These are phyloP conservation scores for Rhodofomes roseus DNA, from an alignment of 1,284 basidiomycete species.

Conservation along the genomic window DNA sequence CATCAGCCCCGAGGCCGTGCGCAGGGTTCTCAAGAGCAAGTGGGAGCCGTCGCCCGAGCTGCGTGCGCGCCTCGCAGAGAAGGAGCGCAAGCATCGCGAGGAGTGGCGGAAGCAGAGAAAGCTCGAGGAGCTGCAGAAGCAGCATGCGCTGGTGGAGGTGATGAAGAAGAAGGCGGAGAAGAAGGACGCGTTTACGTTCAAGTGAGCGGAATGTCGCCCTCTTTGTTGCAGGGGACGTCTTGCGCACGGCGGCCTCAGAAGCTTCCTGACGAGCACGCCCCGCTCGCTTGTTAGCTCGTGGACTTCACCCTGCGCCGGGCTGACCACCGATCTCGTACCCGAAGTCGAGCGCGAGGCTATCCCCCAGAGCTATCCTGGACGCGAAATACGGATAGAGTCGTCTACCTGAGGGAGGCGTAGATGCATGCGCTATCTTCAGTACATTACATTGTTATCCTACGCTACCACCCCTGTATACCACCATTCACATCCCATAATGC, in stretches of 20 bases:
- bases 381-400: too few species aligned
- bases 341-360: not conserved
- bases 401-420: too few species aligned
- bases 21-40: constrained; percentile 78
- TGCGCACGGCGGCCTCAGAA: too few species aligned
- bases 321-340: too few species aligned
- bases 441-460: too few species aligned
- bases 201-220: not conserved
- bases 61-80: constrained; percentile 48
- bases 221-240: too few species aligned
- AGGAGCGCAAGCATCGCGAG: constrained; percentile 51
- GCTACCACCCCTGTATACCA: too few species aligned
- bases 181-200: constrained; percentile 3
- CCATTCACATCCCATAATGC: too few species aligned
- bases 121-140: constrained; percentile 39
- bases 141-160: constrained; percentile 21
- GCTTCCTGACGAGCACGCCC: too few species aligned
- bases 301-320: not conserved
- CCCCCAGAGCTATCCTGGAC: too few species aligned
- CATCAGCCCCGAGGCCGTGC: constrained; percentile 84
- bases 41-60: constrained; percentile 68
- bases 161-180: constrained; percentile 16
- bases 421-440: too few species aligned
- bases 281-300: too few species aligned
- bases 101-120: constrained; percentile 38